phyloP scores from a whole-genome alignment of 78 protist species.

The Dictyostelium intermedium region DNA sequence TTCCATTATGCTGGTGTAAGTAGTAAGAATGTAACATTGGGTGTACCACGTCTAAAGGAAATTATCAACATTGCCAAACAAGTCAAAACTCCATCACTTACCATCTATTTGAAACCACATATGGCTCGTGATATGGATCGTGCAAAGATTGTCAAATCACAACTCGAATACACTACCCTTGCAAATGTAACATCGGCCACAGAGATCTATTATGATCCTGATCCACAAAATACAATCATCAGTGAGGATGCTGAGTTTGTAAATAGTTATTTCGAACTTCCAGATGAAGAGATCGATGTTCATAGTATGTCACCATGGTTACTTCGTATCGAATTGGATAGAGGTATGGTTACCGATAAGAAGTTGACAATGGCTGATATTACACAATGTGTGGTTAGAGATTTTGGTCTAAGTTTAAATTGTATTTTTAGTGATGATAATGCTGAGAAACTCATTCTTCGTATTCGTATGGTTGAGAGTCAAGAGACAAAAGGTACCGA shows the following conservation, averaged over 20 bases:
- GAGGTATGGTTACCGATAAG: constrained; percentile 84
- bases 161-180: constrained; percentile 93
- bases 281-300: constrained; percentile 52
- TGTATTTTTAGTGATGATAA: constrained; percentile 92
- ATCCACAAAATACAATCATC: constrained; percentile 82
- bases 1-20: constrained; percentile 99
- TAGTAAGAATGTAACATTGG: constrained; percentile 98
- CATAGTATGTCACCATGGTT: constrained; percentile 84
- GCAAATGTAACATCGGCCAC: constrained; percentile 77
- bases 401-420: constrained; percentile 76
- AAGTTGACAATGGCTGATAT: constrained; percentile 80
- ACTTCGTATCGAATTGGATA: constrained; percentile 93
- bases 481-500: constrained; percentile 52
- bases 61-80: constrained; percentile 97
- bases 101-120: constrained; percentile 83
- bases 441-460: constrained; percentile 88
- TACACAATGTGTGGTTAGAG: constrained; percentile 64
- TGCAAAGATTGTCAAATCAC: constrained; percentile 78
- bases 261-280: constrained; percentile 71
- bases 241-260: constrained; percentile 91
- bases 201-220: constrained; percentile 98
- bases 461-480: constrained; percentile 83
- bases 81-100: constrained; percentile 94
- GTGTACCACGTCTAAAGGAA: constrained; percentile 98
- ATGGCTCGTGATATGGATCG: constrained; percentile 48